A percentile compares a stretch with the other conserved stretches of the same genome.
Conservation (phyloP, 2,329 filamentous ascomycete species). For the Diaporthe aspalathi region DNA sequence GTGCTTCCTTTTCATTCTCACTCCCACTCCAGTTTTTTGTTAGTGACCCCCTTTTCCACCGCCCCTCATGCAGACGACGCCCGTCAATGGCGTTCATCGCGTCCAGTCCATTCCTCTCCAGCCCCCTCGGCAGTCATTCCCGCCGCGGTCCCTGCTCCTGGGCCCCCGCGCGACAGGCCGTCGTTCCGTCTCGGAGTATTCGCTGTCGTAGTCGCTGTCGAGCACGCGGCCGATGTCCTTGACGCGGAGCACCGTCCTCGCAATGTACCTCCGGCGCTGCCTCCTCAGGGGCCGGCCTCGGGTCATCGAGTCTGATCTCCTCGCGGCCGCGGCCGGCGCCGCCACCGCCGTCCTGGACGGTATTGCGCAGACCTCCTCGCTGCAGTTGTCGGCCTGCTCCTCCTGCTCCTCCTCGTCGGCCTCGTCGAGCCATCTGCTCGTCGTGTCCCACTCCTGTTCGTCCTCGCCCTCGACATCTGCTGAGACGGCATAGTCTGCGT, state of each 20-base stretch:
- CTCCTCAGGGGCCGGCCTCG: conserved; percentile 38
- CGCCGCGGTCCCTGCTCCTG: neutral
- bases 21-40: neutral
- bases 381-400: conserved; percentile 12
- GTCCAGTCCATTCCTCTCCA: conserved; percentile 30
- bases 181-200: conserved; percentile 11
- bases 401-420: conserved; percentile 31
- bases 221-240: neutral
- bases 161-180: neutral
- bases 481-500: neutral
- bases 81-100: neutral
- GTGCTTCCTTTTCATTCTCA: neutral
- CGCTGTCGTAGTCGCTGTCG: conserved; percentile 15
- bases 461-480: neutral
- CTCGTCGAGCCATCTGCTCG: conserved; percentile 33
- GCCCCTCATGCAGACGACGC: neutral
- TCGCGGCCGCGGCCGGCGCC: neutral
- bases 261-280: conserved; percentile 15
- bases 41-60: neutral
- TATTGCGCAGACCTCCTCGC: neutral
- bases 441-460: conserved; percentile 33
- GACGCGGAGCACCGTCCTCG: conserved; percentile 32
- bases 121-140: neutral
- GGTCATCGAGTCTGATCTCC: conserved; percentile 29
- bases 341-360: neutral